A percentile compares a stretch with the other conserved stretches of the same genome.
Conservation (phyloP, 352 stramenopile species). For the Pythium folliculosum region DNA sequence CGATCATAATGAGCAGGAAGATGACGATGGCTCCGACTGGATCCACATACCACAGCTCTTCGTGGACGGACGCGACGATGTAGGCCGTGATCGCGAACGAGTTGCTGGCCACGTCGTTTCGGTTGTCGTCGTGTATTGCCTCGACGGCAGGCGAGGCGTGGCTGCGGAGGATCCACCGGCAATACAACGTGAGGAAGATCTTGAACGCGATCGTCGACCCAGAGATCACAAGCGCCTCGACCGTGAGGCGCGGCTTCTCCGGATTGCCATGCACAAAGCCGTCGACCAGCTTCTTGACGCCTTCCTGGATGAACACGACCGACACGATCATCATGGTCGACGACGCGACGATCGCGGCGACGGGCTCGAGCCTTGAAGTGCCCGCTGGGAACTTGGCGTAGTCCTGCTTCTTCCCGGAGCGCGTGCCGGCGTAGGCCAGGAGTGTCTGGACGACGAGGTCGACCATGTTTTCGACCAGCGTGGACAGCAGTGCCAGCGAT, state of each 20-base stretch:
- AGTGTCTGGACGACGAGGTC: constrained; percentile 92
- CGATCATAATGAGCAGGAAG: constrained; percentile 92
- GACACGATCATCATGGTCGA: constrained; percentile 92
- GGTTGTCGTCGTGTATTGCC: constrained; percentile 90
- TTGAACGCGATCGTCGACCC: constrained; percentile 60
- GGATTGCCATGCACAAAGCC: constrained; percentile 56
- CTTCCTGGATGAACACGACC: constrained; percentile 83
- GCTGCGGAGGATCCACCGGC: constrained; percentile 48
- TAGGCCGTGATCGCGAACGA: constrained; percentile 86
- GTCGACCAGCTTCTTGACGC: constrained; percentile 45
- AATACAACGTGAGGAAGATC: constrained; percentile 71
- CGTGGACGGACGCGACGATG: constrained; percentile 47
- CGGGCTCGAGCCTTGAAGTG: constrained; percentile 88
- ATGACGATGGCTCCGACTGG: constrained; percentile 91
- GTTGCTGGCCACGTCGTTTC: constrained; percentile 94
- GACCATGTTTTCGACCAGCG: constrained; percentile 91
- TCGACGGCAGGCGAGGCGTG: constrained; percentile 52
- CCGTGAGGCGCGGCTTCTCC: constrained; percentile 82
- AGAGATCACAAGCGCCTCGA: constrained; percentile 84
- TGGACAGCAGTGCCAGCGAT: constrained; percentile 90
- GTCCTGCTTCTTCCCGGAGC: constrained; percentile 63
- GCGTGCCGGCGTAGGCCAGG: constrained; percentile 87
- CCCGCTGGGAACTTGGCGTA: constrained; percentile 92
- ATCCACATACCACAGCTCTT: constrained; percentile 88
- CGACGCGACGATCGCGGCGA: constrained; percentile 91